Base-by-base conservation (phyloP, 768 basidiomycete species). In the Tremella mesenterica region DNA sequence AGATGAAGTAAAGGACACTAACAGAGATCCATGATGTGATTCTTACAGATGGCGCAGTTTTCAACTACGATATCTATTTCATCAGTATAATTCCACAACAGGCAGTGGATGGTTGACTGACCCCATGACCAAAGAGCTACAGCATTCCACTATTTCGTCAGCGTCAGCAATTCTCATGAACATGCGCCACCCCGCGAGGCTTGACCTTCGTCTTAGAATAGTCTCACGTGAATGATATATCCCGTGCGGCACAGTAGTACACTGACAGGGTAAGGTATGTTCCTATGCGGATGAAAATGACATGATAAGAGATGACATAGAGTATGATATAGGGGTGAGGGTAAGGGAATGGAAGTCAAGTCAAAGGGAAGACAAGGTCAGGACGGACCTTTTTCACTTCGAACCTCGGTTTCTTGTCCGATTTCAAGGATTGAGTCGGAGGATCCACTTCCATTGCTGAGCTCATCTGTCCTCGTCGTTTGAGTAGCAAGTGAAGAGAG, bases 11-110 rank as follows among this genome's bases (percentile, higher is more conserved):
- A 47, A 30, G 14, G 33, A 36, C 2, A 76, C 86, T 66, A 65
- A 97, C 95, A 99, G 41, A 97, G 85, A 75, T 99, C 95, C 95
- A 99, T 99, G 77, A 99, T 97, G 71, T 99, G 93, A 73, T 96
- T 96, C 74, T 91, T 83, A 80, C 95, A 99, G 77, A 99, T 99
- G 47, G 95, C 95, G 67, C 95, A 97, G 76, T 96, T 99, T 76
- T 97, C 93, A 53, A 96, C 93, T 56, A 95, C 91, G 69, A 97
- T 96, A 73, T 97, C 92, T 93, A 56, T 44, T 44, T 13, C 18
- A 44, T 23, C 13, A 44, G 13, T 44, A 44, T 21, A 44, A 44
- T 20, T 23, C 33, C 33, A 36, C 33, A 36, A 36, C 33, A 18
- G 18, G 12, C 33, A 36, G 12, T 20, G 29, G 43, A 2, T 44